Evolutionary conservation across 257 asterid genomes (phyloP), one percentile per base, ranked within the genome.

Genomic region (Fraxinus anomala): DNA sequence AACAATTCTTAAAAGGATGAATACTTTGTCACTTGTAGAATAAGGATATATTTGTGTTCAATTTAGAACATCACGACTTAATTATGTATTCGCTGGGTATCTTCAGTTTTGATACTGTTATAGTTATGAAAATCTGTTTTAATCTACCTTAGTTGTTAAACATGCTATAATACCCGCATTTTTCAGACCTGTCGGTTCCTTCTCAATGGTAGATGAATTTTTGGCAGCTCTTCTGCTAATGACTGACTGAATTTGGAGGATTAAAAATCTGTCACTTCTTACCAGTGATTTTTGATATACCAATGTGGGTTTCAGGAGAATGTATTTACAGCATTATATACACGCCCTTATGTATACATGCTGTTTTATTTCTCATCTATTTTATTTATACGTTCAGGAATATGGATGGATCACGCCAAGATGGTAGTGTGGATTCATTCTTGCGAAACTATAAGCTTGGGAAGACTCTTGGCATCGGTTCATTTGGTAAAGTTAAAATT

Each of bases 331-430:
- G 17, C 77, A 39, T 68, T 26, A 31, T 28, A 23, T 70, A 74
- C 61, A 68, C 17, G 30, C 49, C 54, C 76, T 10, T 54, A 65
- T 28, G 28, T 21, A 40, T 44, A 49, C 37, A 31, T 72, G 13
- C 30, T 63, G 67, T 78, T 36, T 66, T 74, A 68, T 51, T 67
- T 77, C 70, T 63, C 69, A 7, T 63, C 56, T 30, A 21, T 70
- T 70, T 26, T 13, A 67, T 72, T 59, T 59, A 33, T 77, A 5
- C 31, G 13, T 80, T 42, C 73, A 90, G 94, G 87, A 84, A 69
- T 67, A 94, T 94, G 98, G 98, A 94, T 73, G 92, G 92, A 68
- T 77, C 96, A 51, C 70, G 70, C 79, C 96, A 87, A 80, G 90
- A 83, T 12, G 84, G 86, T 63, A 84, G 84, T 33, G 84, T 77